Conservation (phyloP, 306 rosid species). For the Coriaria nepalensis region DNA sequence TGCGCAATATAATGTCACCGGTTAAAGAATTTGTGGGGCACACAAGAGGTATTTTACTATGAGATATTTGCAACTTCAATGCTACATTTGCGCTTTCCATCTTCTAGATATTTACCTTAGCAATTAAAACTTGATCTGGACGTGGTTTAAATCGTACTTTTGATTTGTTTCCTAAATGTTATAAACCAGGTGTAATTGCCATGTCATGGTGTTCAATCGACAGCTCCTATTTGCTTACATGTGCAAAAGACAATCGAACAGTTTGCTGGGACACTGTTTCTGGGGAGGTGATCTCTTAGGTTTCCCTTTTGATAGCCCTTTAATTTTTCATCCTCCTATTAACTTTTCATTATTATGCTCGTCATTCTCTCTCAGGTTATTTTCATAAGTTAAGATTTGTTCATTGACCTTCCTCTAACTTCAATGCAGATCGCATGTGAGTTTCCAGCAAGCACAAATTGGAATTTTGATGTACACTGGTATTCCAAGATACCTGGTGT, state of each 20-base stretch:
- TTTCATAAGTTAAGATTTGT: background rate
- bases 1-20: constrained; percentile 86
- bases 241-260: constrained; percentile 94
- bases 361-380: too few relatives aligned
- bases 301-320: constrained; percentile 11
- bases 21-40: constrained; percentile 88
- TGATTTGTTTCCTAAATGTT: background rate
- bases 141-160: too few relatives aligned
- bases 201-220: constrained; percentile 98
- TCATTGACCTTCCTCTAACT: constrained; percentile 5
- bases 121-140: too few relatives aligned
- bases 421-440: constrained; percentile 68
- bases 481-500: constrained; percentile 89
- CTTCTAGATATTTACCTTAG: too few relatives aligned
- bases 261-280: constrained; percentile 94
- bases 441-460: constrained; percentile 87
- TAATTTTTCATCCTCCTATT: background rate
- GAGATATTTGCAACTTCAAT: too few relatives aligned
- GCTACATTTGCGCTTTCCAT: too few relatives aligned
- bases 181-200: constrained; percentile 75
- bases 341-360: too few relatives aligned
- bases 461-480: constrained; percentile 99
- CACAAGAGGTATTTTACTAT: constrained; percentile 47
- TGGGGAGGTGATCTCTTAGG: constrained; percentile 54
- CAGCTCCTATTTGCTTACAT: constrained; percentile 83